These are phyloP conservation scores for Eucalyptus cloeziana DNA, from an alignment of 345 rosid genomes.

Conservation along the genomic window DNA sequence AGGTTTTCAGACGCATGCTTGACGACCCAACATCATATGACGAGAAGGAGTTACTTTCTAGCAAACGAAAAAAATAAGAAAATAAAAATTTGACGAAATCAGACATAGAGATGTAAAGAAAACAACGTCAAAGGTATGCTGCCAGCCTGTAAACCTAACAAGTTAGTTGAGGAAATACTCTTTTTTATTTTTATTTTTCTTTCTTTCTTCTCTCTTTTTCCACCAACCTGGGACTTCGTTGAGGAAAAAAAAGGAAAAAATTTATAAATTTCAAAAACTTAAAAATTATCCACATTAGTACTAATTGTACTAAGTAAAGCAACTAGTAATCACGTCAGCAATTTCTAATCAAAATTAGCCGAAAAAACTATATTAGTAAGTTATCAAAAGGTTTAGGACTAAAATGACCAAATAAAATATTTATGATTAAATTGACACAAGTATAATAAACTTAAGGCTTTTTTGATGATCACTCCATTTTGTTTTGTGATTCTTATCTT, in stretches of 20 bases:
- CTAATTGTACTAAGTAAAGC: accelerated
- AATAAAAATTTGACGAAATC: background rate
- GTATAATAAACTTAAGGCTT: too few species aligned
- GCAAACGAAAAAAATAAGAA: background rate
- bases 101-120: background rate
- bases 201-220: too few species aligned
- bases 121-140: background rate
- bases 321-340: background rate
- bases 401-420: too few species aligned
- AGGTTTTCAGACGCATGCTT: background rate
- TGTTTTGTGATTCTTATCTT: background rate
- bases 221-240: too few species aligned
- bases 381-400: too few species aligned
- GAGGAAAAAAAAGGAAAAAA: too few species aligned
- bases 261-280: too few species aligned
- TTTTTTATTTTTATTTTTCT: background rate
- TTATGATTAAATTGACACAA: too few species aligned
- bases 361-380: too few species aligned
- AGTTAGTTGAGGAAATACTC: background rate
- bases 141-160: background rate
- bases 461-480: too few species aligned
- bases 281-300: too few species aligned
- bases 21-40: background rate
- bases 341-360: accelerated
- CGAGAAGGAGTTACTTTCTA: background rate